These are phyloP conservation scores for Lathyrus aphaca DNA, from an alignment of 306 rosid species.

Conservation along the genomic window DNA sequence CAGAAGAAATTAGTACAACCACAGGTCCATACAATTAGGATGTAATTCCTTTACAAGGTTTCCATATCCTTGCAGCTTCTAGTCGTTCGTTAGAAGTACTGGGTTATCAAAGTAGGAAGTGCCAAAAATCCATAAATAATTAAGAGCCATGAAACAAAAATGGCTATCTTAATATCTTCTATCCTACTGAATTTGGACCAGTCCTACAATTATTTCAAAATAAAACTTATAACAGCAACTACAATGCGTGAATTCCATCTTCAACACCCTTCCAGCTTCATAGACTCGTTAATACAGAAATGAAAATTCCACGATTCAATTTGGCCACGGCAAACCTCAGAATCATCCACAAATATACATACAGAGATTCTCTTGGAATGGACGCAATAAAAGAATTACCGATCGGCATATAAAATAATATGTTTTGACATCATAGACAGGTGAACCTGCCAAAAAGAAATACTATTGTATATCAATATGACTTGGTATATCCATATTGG, in stretches of 20 bases:
- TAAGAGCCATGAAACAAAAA: background rate
- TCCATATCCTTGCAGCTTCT: constrained; percentile 28
- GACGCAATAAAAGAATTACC: constrained; percentile 33
- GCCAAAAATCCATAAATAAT: background rate
- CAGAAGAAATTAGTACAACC: constrained; percentile 30
- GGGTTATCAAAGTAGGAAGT: constrained; percentile 5
- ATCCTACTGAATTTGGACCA: constrained; percentile 34
- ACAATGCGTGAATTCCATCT: constrained; percentile 39
- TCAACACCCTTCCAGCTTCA: constrained; percentile 28
- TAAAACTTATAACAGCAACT: constrained; percentile 21
- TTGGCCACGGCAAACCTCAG: constrained; percentile 39
- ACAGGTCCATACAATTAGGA: constrained; percentile 31
- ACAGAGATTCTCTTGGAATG: constrained; percentile 39
- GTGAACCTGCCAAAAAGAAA: constrained; percentile 48
- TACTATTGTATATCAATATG: constrained; percentile 19
- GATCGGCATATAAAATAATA: constrained; percentile 30
- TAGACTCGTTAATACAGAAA: constrained; percentile 37
- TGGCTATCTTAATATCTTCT: constrained; percentile 25
- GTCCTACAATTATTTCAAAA: constrained; percentile 49
- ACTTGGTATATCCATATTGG: background rate
- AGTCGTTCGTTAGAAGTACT: background rate
- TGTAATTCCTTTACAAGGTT: constrained; percentile 27
- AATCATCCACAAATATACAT: constrained; percentile 62
- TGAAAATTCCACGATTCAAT: constrained; percentile 42
- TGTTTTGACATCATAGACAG: constrained; percentile 30